Base-by-base conservation (phyloP, 768 basidiomycete genomes). In the Pleurotus giganteus region DNA sequence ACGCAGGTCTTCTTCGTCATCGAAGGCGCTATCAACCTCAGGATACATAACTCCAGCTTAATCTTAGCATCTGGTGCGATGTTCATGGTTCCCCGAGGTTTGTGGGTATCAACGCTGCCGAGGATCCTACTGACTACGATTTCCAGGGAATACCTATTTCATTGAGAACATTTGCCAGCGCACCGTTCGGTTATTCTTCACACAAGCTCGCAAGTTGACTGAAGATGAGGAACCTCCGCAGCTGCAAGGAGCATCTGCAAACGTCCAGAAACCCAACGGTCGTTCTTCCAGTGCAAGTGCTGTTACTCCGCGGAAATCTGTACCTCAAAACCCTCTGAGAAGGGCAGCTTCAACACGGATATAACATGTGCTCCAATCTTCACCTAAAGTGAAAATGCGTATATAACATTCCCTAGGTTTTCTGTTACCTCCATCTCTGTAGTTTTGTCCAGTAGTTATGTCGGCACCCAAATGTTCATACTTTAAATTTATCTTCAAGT, bases 21-120 rank as follows among this genome's bases (percentile, higher is more conserved):
- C 54, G 84, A 92, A 70, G 97, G 97, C 9, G 90, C 91, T 2
- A 88, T 98, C 11, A 86, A 87, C 43, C 87, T 95, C 57, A 85
- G 84, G 58, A 81, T 98, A 2, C 89, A 96, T 65, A 77, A 88
- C 31, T 88, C 86, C 2, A 84, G 79, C 42, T 87, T 91, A 64
- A 71, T 94, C 51, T 79, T 98, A 37, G 79, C 88, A 11, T 78
- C 86, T 1, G 93, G 94, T 11, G 92, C 88, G 9, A 89, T 87
- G 79, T 94, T 95, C 66, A 78, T 95, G 64, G 87, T 97, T 19
- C 95, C 95, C 1, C 80, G 94, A 76, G 94, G 94, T 89, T 58
- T 61, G 77, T 66, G 28, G 17, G 31, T 32, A 32, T 57, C 41
- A 11, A 42, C 6, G 50, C 29, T 24, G 15, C 23, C 28, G 34